phyloP scores from a whole-genome alignment of 2,329 filamentous ascomycete species.

The Paracamarosporium sp. region DNA sequence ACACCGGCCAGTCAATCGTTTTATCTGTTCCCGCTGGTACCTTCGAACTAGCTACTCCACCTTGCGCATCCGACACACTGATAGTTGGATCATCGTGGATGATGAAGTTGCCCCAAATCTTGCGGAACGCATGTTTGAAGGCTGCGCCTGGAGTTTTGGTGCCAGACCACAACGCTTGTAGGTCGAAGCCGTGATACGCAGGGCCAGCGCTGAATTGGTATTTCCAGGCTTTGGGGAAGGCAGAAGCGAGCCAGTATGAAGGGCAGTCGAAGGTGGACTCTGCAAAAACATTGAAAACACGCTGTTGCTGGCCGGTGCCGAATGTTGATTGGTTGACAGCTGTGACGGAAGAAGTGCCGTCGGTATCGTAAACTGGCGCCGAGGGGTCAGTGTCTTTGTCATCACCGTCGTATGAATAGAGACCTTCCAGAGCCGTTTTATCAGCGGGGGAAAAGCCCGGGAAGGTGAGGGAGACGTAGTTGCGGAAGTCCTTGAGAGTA shows the following conservation, averaged over 20 bases:
- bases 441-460: slow-evolving; percentile 44
- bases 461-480: slow-evolving; percentile 37
- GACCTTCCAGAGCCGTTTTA: slow-evolving; percentile 30
- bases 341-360: slow-evolving; percentile 26
- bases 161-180: slow-evolving; percentile 38
- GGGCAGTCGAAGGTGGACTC: slow-evolving; percentile 54
- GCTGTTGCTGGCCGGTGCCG: slow-evolving; percentile 41
- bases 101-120: slow-evolving; percentile 43
- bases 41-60: slow-evolving; percentile 27
- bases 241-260: slow-evolving; percentile 48
- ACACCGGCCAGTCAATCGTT: slow-evolving; percentile 36
- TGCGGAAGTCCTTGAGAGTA: slow-evolving; percentile 36
- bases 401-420: slow-evolving; percentile 38
- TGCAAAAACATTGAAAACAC: slow-evolving; percentile 52
- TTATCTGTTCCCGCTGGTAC: slow-evolving; percentile 24
- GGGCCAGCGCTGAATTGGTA: slow-evolving; percentile 40
- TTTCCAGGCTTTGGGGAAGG: slow-evolving; percentile 41
- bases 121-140: slow-evolving; percentile 42
- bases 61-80: slow-evolving; percentile 35
- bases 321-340: slow-evolving; percentile 38
- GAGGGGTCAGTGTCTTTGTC: slow-evolving; percentile 25
- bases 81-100: slow-evolving; percentile 33
- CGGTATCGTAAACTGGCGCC: slow-evolving; percentile 33
- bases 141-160: slow-evolving; percentile 26
- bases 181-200: slow-evolving; percentile 41